Conservation (phyloP, 257 asterid species). For the Ligustrum vulgare region DNA sequence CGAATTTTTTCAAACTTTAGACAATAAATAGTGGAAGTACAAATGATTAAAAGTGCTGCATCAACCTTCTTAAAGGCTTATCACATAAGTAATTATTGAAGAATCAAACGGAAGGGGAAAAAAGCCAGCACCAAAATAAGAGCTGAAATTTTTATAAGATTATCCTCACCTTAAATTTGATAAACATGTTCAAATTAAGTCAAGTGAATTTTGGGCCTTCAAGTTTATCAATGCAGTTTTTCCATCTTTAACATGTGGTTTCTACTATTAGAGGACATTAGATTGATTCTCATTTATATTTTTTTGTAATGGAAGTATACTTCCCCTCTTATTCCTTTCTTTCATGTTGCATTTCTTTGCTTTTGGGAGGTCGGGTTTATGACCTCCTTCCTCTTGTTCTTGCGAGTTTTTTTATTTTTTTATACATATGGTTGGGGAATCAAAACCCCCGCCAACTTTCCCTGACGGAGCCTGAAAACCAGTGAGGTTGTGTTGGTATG, state of each 20-base stretch:
- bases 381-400: no score
- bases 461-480: no score
- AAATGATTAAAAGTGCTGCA: neutral
- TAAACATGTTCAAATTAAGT: neutral
- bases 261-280: no score
- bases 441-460: no score
- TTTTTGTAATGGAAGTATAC: no score
- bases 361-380: no score
- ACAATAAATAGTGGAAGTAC: neutral
- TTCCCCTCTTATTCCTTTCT: no score
- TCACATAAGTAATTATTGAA: neutral
- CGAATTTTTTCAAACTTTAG: neutral
- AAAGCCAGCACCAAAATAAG: slow-evolving; percentile 1
- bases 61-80: neutral
- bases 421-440: no score
- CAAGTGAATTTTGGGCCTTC: slow-evolving; percentile 8
- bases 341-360: no score
- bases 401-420: no score
- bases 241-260: neutral
- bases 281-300: no score
- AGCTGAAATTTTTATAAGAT: neutral
- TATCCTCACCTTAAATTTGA: neutral
- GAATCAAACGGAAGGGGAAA: slow-evolving; percentile 10
- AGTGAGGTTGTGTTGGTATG: no score
- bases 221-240: slow-evolving; percentile 6